Evolutionary conservation across 805 yeast genomes (phyloP), one percentile per base, ranked within the genome.

Genomic region (Teunomyces panamensis): DNA sequence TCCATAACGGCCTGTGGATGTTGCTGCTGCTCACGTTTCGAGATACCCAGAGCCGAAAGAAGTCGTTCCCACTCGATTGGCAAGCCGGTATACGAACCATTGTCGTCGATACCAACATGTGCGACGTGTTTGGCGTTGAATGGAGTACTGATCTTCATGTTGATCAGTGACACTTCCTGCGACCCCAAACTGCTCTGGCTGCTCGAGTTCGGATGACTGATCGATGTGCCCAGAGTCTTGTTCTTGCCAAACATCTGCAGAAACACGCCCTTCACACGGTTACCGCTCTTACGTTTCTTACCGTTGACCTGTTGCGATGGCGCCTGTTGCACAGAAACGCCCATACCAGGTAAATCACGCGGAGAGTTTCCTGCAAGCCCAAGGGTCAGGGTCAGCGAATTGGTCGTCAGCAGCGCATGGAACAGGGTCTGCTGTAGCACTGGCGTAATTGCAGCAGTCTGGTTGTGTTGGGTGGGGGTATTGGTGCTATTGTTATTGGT

Each of bases 1-100:
- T 89, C 96, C 77, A 86, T 86, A 4, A 94, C 96, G 1, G 96
- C 97, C 64, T 89, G 91, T 1, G 97, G 97, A 65, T 94, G 89
- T 51, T 85, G 87, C 61, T 85, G 84, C 68, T 89, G 96, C 59
- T 94, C 99, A 53, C 81, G 86, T 53, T 80, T 83, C 5, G 96
- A 82, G 49, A 94, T 90, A 45, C 97, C 97, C 58, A 90, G 86
- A 1, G 94, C 87, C 9, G 85, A 78, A 45, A 94, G 74, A 30
- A 91, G 73, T 52, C 81, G 79, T 52, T 89, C 89, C 99, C 99
- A 94, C 59, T 89, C 96, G 27, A 81, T 84, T 0, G 99, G 99
- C 37, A 94, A 72, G 2, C 97, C 98, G 0, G 94, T 89, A 63
- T 86, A 92, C 39, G 87, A 86, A 9, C 97, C 97, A 16, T 89